phyloP scores from a whole-genome alignment of 148 eudicot species.

The Chenopodium quinoa region DNA sequence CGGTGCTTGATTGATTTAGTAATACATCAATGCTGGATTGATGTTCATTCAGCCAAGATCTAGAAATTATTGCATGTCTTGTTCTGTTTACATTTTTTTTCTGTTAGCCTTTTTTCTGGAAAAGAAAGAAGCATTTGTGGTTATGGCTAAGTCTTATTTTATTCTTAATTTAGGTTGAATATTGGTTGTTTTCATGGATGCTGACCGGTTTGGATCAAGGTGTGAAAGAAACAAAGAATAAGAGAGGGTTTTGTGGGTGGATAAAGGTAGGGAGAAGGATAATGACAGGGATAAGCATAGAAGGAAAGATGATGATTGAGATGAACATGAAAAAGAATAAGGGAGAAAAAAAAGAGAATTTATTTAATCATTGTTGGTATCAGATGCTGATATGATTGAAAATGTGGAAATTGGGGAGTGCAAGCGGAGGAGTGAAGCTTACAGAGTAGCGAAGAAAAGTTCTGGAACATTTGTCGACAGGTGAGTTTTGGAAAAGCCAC shows the following conservation, averaged over 20 bases:
- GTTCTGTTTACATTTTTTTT: neutral
- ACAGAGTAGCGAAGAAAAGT: slow-evolving; percentile 81
- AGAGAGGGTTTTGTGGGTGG: slow-evolving; percentile 25
- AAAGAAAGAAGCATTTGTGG: neutral
- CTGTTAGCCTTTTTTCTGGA: neutral
- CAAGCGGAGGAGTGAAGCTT: slow-evolving; percentile 85
- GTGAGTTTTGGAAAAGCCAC: slow-evolving; percentile 36
- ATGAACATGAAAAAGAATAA: slow-evolving; percentile 39
- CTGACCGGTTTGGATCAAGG: slow-evolving; percentile 35
- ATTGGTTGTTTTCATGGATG: slow-evolving; percentile 19
- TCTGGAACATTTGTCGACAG: slow-evolving; percentile 70
- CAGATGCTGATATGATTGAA: slow-evolving; percentile 93
- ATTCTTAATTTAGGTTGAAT: slow-evolving; percentile 17
- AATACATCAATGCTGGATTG: neutral
- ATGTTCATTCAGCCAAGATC: neutral
- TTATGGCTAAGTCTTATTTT: neutral
- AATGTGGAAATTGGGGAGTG: slow-evolving; percentile 98
- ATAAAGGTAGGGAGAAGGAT: slow-evolving; percentile 32
- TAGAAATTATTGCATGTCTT: neutral
- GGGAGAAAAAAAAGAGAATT: slow-evolving; percentile 35
- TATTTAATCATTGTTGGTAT: slow-evolving; percentile 27
- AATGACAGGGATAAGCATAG: slow-evolving; percentile 40
- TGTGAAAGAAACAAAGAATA: slow-evolving; percentile 41
- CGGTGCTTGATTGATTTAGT: neutral
- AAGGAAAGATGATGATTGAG: slow-evolving; percentile 28